Evolutionary conservation across 2,329 filamentous ascomycete genomes (phyloP).

Genomic region (Calonectria hongkongensis): DNA sequence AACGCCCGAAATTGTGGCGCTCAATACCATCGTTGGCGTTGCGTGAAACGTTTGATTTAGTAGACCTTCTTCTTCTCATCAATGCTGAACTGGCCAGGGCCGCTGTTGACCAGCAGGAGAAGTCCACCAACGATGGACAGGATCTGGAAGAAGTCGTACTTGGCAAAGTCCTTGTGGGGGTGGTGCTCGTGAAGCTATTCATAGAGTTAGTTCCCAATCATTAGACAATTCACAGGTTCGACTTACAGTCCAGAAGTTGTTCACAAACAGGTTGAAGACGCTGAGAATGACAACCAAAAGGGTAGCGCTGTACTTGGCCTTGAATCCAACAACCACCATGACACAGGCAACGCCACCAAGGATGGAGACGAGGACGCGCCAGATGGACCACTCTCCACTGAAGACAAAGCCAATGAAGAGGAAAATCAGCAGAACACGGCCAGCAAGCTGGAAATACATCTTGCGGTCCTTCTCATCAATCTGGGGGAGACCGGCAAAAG

Average conservation of each 20-base stretch:
- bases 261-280: conserved; percentile 96
- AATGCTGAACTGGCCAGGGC: conserved; percentile 96
- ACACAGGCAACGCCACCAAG: conserved; percentile 93
- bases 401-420: conserved; percentile 98
- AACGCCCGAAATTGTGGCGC: conserved; percentile 35
- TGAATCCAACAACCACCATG: conserved; percentile 99
- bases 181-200: conserved; percentile 93
- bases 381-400: conserved; percentile 92
- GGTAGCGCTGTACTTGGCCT: conserved; percentile 98
- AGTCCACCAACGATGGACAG: conserved; percentile 98
- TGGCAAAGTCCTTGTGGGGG: conserved; percentile 99
- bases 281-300: conserved; percentile 96
- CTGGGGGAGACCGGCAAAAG: conserved; percentile 93
- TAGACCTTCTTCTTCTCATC: conserved; percentile 99
- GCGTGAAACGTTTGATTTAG: conserved; percentile 65
- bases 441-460: conserved; percentile 99
- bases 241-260: conserved; percentile 99
- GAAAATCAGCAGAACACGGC: conserved; percentile 96
- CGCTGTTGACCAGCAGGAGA: conserved; percentile 97
- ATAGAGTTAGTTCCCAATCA: conserved; percentile 28
- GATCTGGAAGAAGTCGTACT: conserved; percentile 99
- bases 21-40: conserved; percentile 25
- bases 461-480: conserved; percentile 99
- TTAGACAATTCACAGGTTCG: neutral
- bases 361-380: conserved; percentile 88